Evolutionary conservation across 805 yeast genomes (phyloP), one percentile per base, ranked within the genome.

Genomic region (Candida ovalis): DNA sequence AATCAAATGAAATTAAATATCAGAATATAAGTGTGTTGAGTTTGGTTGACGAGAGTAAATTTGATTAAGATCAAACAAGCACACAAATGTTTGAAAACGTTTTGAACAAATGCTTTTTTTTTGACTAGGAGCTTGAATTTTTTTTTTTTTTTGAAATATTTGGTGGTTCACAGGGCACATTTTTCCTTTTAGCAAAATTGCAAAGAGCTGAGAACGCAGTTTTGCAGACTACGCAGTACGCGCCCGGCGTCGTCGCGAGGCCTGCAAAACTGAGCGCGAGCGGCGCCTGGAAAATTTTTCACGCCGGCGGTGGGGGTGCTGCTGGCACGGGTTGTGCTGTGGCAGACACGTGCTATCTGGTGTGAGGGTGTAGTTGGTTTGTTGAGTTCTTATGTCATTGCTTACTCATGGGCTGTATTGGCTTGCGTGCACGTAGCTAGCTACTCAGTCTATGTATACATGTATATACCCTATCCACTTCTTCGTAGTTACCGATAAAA

Each of bases 281-380:
- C 35, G 35, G 15, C 6, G 35, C 17, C 15, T 35, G 38, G 38
- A 35, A 39, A 24, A 39, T 39, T 39, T 39, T 25, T 39, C 38
- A 35, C 22, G 22, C 6, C n/a, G 42, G 7, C 7, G 27, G 23
- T 10, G n/a, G n/a, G n/a, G n/a, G n/a, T 4, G 30, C 21, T 43
- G 37, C 42, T 45, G 30, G 40, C 41, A 32, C 46, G 45, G 40
- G 17, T 44, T 36, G 32, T 22, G n/a, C 19, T 40, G 8, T 40
- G 43, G 43, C 36, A 40, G 35, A 27, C 27, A 28, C 3, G 4
- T 6, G 5, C n/a, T n/a, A n/a, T n/a, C 15, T 38, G 36, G 24
- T 43, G 21, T n/a, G 3, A 4, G 21, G 28, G 12, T 23, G 13
- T 21, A 17, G 9, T 30, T 30, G 9, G 5, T 15, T 8, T 30